phyloP scores from a whole-genome alignment of 2,329 filamentous ascomycete genomes.

The Myotisia sp. region DNA sequence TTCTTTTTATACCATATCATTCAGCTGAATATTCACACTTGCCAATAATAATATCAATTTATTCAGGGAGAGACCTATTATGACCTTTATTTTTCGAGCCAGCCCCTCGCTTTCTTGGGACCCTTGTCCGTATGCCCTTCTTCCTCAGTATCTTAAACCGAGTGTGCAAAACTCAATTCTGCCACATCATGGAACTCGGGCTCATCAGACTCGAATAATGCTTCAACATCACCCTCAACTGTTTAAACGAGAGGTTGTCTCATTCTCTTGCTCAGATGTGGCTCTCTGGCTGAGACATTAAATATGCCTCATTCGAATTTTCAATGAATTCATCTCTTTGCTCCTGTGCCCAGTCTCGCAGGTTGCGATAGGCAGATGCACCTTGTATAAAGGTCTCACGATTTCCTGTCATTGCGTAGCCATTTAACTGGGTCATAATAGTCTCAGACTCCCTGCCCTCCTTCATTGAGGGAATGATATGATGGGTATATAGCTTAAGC shows the following conservation, averaged over 20 bases:
- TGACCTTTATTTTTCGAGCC: too few species aligned
- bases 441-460: slow-evolving; percentile 2
- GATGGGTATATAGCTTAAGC: slow-evolving; percentile 7
- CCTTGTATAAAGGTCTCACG: slow-evolving; percentile 23
- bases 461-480: neutral
- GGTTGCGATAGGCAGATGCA: slow-evolving; percentile 28
- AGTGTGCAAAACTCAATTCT: slow-evolving; percentile 7
- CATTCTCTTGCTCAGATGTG: neutral
- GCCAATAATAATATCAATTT: too few species aligned
- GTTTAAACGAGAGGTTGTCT: neutral
- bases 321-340: slow-evolving; percentile 26
- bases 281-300: neutral
- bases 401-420: slow-evolving; percentile 5
- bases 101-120: too few species aligned
- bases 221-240: slow-evolving; percentile 2
- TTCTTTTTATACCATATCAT: too few species aligned
- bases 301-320: slow-evolving; percentile 16
- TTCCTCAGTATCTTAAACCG: too few species aligned
- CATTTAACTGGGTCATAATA: slow-evolving; percentile 8
- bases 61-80: too few species aligned
- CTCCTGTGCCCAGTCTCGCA: slow-evolving; percentile 25
- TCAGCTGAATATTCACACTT: too few species aligned
- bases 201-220: slow-evolving; percentile 4
- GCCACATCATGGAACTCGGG: slow-evolving; percentile 3
- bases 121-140: too few species aligned